Evolutionary conservation across 495 filamentous ascomycete species (phyloP).

Genomic region (Trichoderma asperelloides): DNA sequence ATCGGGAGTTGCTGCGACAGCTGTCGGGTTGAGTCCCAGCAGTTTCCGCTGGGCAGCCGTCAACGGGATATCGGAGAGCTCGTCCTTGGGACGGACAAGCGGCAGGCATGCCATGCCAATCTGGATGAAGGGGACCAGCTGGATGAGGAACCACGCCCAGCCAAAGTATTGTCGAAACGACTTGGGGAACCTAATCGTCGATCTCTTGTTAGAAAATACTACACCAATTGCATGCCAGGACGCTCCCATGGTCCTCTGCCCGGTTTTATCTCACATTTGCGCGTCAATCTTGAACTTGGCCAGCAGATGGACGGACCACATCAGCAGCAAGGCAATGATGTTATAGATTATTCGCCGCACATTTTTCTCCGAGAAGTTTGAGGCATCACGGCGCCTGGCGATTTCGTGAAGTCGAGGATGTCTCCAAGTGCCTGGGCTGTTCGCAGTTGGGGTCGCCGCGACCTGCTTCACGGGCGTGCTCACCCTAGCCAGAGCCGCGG

Average conservation of each 20-base stretch:
- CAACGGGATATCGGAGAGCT: slow-evolving; percentile 80
- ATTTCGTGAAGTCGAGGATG: slow-evolving; percentile 79
- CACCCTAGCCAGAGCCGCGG: background rate
- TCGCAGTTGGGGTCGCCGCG: slow-evolving; percentile 25
- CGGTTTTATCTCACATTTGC: background rate
- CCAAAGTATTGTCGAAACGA: slow-evolving; percentile 20
- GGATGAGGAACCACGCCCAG: slow-evolving; percentile 35
- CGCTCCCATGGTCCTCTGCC: background rate
- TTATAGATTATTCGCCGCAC: slow-evolving; percentile 59
- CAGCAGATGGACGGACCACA: slow-evolving; percentile 28
- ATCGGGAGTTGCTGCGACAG: slow-evolving; percentile 54
- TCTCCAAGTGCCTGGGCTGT: slow-evolving; percentile 70
- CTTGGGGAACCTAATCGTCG: background rate
- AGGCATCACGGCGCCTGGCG: slow-evolving; percentile 58
- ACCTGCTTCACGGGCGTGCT: slow-evolving; percentile 38
- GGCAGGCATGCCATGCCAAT: slow-evolving; percentile 57
- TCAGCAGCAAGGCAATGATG: slow-evolving; percentile 37
- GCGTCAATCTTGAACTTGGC: slow-evolving; percentile 14
- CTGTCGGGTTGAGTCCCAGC: slow-evolving; percentile 68
- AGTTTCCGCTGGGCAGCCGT: slow-evolving; percentile 81
- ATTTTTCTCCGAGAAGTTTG: slow-evolving; percentile 64
- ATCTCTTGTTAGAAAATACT: background rate
- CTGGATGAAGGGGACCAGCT: slow-evolving; percentile 55
- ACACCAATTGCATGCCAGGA: background rate
- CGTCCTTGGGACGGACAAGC: slow-evolving; percentile 59